Evolutionary conservation across 805 yeast species (phyloP).

Genomic region (Lachancea fermentati): DNA sequence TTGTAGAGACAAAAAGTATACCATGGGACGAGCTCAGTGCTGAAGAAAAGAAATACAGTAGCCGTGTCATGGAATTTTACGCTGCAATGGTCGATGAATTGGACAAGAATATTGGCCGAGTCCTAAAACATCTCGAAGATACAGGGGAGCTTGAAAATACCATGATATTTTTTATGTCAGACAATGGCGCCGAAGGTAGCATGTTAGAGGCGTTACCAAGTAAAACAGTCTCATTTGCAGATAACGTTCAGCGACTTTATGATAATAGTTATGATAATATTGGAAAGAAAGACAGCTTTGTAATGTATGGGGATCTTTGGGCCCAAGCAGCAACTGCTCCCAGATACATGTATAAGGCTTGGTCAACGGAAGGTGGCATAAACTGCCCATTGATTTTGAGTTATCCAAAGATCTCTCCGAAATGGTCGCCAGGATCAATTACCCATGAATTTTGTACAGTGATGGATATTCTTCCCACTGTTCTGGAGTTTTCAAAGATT

Average conservation of each 20-base stretch:
- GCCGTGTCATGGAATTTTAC: slow-evolving; percentile 48
- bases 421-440: slow-evolving; percentile 28
- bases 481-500: slow-evolving; percentile 45
- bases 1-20: slow-evolving; percentile 37
- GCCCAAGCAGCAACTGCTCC: slow-evolving; percentile 62
- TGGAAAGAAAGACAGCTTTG: slow-evolving; percentile 44
- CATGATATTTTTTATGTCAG: slow-evolving; percentile 53
- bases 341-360: slow-evolving; percentile 46
- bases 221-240: slow-evolving; percentile 15
- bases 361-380: slow-evolving; percentile 58
- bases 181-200: slow-evolving; percentile 63
- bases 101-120: slow-evolving; percentile 48
- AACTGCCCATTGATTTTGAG: slow-evolving; percentile 49
- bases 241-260: slow-evolving; percentile 32
- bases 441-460: slow-evolving; percentile 45
- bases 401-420: slow-evolving; percentile 34
- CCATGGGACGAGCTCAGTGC: slow-evolving; percentile 40
- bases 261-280: slow-evolving; percentile 43
- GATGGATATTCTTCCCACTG: slow-evolving; percentile 56
- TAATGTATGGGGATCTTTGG: slow-evolving; percentile 52
- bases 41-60: slow-evolving; percentile 35
- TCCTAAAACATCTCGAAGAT: slow-evolving; percentile 37
- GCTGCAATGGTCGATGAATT: slow-evolving; percentile 61
- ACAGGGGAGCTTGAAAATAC: slow-evolving; percentile 49
- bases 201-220: slow-evolving; percentile 51